A percentile compares a stretch with the other conserved stretches of the same genome.
Evolutionary conservation across 192 early-diverging fungal species (phyloP).

Genomic region (Backusella mclennaniae): DNA sequence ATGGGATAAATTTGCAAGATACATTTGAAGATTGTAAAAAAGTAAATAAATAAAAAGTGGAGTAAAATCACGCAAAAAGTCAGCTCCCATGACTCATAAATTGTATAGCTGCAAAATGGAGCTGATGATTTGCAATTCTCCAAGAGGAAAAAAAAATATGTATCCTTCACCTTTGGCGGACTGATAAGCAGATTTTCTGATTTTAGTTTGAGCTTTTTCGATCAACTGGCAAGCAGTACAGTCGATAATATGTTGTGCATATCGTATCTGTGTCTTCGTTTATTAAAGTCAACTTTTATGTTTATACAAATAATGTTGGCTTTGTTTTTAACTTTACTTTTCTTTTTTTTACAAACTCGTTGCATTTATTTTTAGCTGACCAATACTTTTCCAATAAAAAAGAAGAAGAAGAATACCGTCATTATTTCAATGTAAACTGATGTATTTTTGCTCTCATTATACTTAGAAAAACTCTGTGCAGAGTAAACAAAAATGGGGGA

Average conservation of each 20-base stretch:
- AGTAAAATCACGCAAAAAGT: slow-evolving; percentile 14
- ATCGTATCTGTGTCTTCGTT: background rate
- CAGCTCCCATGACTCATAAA: slow-evolving; percentile 1
- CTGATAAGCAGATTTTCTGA: background rate
- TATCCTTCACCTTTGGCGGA: background rate
- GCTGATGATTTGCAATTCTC: background rate
- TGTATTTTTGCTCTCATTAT: background rate
- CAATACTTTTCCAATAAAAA: background rate
- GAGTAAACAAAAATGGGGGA: slow-evolving; percentile 4
- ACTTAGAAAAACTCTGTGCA: background rate
- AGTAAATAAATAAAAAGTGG: slow-evolving; percentile 4
- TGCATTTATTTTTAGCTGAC: slow-evolving; percentile 1
- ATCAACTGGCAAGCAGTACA: background rate
- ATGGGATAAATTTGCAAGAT: background rate
- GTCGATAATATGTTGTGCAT: background rate
- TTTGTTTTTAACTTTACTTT: background rate
- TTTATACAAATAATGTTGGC: background rate
- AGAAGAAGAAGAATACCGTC: background rate
- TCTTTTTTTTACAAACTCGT: background rate
- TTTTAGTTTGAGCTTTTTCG: background rate
- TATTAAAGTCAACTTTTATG: background rate
- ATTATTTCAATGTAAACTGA: background rate
- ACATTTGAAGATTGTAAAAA: background rate
- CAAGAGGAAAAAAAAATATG: background rate
- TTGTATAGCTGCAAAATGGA: background rate